These are phyloP conservation scores for Aspergillus sp. DNA, from an alignment of 2,329 filamentous ascomycete species.

Conservation along the genomic window DNA sequence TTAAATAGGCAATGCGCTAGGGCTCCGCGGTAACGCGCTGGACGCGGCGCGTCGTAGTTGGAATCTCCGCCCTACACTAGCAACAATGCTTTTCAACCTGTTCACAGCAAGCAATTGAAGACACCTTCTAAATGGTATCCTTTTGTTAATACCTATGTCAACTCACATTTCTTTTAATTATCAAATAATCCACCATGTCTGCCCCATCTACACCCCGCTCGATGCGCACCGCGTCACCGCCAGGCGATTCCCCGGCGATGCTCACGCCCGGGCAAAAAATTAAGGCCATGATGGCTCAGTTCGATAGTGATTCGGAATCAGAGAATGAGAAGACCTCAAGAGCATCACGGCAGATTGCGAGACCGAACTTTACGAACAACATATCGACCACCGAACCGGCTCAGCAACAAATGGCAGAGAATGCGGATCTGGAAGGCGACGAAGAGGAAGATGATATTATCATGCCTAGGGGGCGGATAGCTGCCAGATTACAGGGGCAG, in stretches of 20 bases:
- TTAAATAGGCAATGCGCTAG: background rate
- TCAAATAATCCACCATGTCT: constrained; percentile 18
- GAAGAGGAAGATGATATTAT: constrained; percentile 46
- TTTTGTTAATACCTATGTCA: background rate
- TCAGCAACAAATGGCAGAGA: constrained; percentile 11
- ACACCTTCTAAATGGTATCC: background rate
- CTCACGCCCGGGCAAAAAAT: constrained; percentile 43
- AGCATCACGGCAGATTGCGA: constrained; percentile 2
- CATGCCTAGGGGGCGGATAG: constrained; percentile 57
- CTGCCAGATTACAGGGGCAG: constrained; percentile 53
- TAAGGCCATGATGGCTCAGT: constrained; percentile 44
- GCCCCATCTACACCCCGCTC: constrained; percentile 27
- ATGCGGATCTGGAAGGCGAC: constrained; percentile 21
- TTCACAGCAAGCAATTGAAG: background rate
- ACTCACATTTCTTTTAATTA: background rate
- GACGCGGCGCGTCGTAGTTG: constrained; percentile 7
- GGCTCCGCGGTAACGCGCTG: background rate
- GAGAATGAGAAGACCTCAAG: constrained; percentile 28
- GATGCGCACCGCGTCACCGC: constrained; percentile 25
- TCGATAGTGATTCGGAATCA: constrained; percentile 41
- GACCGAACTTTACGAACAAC: constrained; percentile 4
- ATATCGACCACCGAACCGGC: constrained; percentile 1
- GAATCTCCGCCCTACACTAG: background rate
- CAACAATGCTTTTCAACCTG: background rate
- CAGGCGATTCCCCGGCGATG: constrained; percentile 24